Base-by-base conservation (phyloP, 441 rosid genomes). In the Pelargonium cotyledonis region DNA sequence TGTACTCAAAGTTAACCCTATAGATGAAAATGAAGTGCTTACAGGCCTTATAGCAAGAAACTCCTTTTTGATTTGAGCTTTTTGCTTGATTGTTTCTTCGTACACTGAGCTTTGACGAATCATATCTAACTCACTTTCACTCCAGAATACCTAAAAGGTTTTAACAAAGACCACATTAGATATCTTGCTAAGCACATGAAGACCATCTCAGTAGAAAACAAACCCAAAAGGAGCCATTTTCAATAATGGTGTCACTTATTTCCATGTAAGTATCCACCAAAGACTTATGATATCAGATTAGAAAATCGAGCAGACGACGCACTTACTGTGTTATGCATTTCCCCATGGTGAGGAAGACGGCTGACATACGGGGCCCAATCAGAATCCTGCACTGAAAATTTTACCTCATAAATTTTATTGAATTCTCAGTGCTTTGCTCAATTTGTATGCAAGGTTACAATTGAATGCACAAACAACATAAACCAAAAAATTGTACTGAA, bases 351-450 rank as follows among this genome's bases (percentile, higher is more conserved):
- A 71, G 97, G 97, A 82, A 90, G 94, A 65, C 89, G 73, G 68
- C 82, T 77, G 19, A 89, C 78, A 71, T 89, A 90, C 73, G 90
- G 91, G 64, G 79, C 75, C 97, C 95, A 90, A 51, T 81, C 84
- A 26, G 92, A 90, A 70, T 81, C 82, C 96, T 87, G 82, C 72
- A 7, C 64, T 19, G 44, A 49, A 68, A 47, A 68, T 63, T 65
- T 70, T 26, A 61, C n/a, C 23, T 65, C 57, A 65, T 19, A 49
- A 73, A 68, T 63, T 69, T 75, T 53, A 47, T n/a, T 47, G 55
- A 12, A 12, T 47, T 47, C 55, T 65, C 63, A 57, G 26, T 15
- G 31, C 69, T 41, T 71, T 44, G 41, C 65, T 1, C 23, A 58
- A 14, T 40, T 23, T 57, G 21, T 46, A 55, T 43, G 8, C 23